Base-by-base conservation (phyloP, 1,284 basidiomycete genomes). In the Marasmius fiardii region DNA sequence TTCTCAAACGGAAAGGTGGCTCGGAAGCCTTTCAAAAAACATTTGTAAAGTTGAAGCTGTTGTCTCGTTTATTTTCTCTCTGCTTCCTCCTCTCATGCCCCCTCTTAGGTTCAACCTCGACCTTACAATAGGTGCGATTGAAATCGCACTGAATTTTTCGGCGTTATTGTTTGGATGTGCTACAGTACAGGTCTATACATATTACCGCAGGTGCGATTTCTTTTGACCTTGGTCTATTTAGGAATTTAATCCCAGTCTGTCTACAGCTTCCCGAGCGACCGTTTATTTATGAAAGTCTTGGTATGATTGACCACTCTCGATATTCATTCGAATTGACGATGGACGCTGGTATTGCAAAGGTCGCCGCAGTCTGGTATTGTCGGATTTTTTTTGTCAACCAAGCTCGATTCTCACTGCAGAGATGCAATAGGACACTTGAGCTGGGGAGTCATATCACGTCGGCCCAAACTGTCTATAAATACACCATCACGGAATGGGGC, bases 101-200 rank as follows among this genome's bases (percentile, higher is more conserved):
- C 39, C 39, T 11, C 23, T 49, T n/a, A 16, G 4, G 12, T 10
- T 20, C 4, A n/a, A 55, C 35, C 39, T 55, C 24, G 33, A 55
- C 37, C 35, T 43, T 34, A 41, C 53, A 20, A 41, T 55, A 11
- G 53, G 53, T 24, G 44, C 47, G 24, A 34, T 55, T 4, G 53
- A 55, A 39, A 43, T 50, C 21, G 53, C 47, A 5, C 6, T 50
- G 39, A 43, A 43, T 20, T 2, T 55, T 5, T 43, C 53, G 24
- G 34, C 53, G 37, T 48, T 50, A 26, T 20, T 55, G 37, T 23
- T 50, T n/a, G 53, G 53, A 24, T 55, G 53, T 50, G 39, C 48
- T 18, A 55, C 53, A 1, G n/a, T 55, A 16, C 53, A 55, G 39
- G 18, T 47, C 5, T 55, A 55, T 28, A 43, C 35, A 16, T 55